Evolutionary conservation across 495 filamentous ascomycete genomes (phyloP).

Genomic region (Hypoxylon trugodes): DNA sequence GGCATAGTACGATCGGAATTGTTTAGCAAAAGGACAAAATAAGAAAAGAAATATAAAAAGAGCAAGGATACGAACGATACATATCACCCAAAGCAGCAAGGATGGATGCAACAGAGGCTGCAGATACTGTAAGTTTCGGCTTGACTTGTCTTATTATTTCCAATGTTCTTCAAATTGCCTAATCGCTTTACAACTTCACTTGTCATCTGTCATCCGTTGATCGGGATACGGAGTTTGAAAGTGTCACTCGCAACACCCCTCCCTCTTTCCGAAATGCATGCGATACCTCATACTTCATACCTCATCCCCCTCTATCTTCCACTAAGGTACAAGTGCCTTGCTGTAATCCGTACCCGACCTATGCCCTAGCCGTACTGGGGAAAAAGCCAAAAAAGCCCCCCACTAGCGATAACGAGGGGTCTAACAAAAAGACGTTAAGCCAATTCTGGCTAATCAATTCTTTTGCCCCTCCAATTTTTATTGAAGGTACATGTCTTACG

Average conservation of each 20-base stretch:
- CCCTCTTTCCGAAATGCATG: constrained; percentile 46
- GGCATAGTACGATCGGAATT: constrained; percentile 10
- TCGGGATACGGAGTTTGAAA: constrained; percentile 6
- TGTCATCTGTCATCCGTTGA: constrained; percentile 13
- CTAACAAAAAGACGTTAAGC: too few species aligned
- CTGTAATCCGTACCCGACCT: background rate
- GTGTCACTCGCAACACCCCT: constrained; percentile 35
- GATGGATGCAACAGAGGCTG: constrained; percentile 30
- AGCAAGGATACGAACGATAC: constrained; percentile 12
- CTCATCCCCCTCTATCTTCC: too few species aligned
- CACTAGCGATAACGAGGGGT: constrained; percentile 24
- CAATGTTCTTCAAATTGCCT: constrained; percentile 2
- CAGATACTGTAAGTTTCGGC: constrained; percentile 61
- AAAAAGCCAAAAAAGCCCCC: background rate
- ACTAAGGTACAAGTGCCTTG: background rate
- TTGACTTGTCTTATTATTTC: constrained; percentile 47
- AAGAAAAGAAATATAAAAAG: constrained; percentile 2
- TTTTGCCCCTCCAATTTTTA: constrained; percentile 31
- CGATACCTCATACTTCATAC: too few species aligned
- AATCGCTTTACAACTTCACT: constrained; percentile 21
- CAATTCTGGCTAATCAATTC: too few species aligned
- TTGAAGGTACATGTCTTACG: constrained; percentile 4
- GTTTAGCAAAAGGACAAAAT: constrained; percentile 15
- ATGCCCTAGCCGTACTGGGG: constrained; percentile 5
- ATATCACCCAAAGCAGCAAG: constrained; percentile 15